Evolutionary conservation across 2,329 filamentous ascomycete species (phyloP).

Genomic region (Aspergillus nomiae): DNA sequence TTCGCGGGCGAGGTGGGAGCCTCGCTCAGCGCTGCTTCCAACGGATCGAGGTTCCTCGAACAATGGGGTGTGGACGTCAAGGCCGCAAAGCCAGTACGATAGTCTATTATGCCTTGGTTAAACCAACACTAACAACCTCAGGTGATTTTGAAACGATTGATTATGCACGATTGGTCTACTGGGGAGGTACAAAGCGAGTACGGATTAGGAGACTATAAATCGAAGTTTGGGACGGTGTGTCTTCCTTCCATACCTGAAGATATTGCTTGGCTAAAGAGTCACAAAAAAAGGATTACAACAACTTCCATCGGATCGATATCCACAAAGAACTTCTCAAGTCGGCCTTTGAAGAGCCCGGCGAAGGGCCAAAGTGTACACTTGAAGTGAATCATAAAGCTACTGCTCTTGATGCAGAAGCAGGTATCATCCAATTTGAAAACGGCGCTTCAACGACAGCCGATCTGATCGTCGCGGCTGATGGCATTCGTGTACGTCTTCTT

Average conservation of each 20-base stretch:
- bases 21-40: slow-evolving; percentile 24
- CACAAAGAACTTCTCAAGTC: slow-evolving; percentile 27
- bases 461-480: slow-evolving; percentile 28
- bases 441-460: slow-evolving; percentile 18
- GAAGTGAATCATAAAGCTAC: slow-evolving; percentile 26
- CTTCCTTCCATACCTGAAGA: neutral
- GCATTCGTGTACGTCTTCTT: slow-evolving; percentile 25
- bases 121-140: slow-evolving; percentile 1
- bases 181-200: slow-evolving; percentile 29
- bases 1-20: slow-evolving; percentile 26
- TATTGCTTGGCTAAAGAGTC: neutral
- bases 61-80: slow-evolving; percentile 25
- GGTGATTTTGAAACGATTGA: slow-evolving; percentile 32
- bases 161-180: slow-evolving; percentile 31
- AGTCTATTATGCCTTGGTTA: neutral
- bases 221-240: slow-evolving; percentile 9
- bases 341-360: slow-evolving; percentile 23
- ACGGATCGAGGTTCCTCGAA: slow-evolving; percentile 24
- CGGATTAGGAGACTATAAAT: slow-evolving; percentile 30
- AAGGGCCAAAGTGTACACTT: slow-evolving; percentile 18
- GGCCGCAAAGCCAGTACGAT: slow-evolving; percentile 12
- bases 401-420: slow-evolving; percentile 20
- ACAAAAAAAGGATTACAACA: slow-evolving; percentile 25
- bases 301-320: slow-evolving; percentile 31
- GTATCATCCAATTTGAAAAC: slow-evolving; percentile 24